A percentile compares a stretch with the other conserved stretches of the same genome.
Evolutionary conservation across 352 stramenopile species (phyloP).

Genomic region (Globisporangium recalcitrans): DNA sequence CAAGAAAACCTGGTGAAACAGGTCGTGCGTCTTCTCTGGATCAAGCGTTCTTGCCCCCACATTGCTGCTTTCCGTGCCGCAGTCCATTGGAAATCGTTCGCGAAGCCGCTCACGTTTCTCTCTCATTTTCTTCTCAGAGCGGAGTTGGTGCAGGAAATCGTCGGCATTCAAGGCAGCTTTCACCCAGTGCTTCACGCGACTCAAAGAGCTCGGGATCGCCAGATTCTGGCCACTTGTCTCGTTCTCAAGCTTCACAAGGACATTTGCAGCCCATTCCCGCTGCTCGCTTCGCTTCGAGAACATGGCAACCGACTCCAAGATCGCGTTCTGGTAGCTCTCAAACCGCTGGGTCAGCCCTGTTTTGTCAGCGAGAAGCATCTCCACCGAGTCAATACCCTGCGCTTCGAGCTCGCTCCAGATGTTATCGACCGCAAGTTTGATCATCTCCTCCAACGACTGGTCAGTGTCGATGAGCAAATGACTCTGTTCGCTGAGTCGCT

Average conservation of each 20-base stretch:
- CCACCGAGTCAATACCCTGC: constrained; percentile 20
- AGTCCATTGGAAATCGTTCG: constrained; percentile 13
- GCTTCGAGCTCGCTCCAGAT: constrained; percentile 29
- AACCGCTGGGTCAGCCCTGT: constrained; percentile 20
- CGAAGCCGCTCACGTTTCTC: constrained; percentile 28
- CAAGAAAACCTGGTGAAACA: constrained; percentile 4
- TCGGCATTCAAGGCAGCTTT: constrained; percentile 21
- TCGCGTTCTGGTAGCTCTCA: constrained; percentile 21
- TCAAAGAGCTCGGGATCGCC: constrained; percentile 18
- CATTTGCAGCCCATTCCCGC: constrained; percentile 22
- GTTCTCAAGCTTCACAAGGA: constrained; percentile 9
- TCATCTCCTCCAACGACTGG: constrained; percentile 18
- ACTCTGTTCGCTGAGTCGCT: not conserved
- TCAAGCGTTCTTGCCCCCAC: constrained; percentile 1
- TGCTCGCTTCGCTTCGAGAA: constrained; percentile 28
- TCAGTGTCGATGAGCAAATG: not conserved
- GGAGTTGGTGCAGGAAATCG: constrained; percentile 25
- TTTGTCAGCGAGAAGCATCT: constrained; percentile 18
- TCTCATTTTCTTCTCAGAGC: constrained; percentile 21
- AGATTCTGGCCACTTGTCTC: not conserved
- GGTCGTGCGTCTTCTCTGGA: not conserved
- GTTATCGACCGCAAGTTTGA: constrained; percentile 18
- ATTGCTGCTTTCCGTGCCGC: not conserved
- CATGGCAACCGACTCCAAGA: constrained; percentile 25
- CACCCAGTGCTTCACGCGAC: constrained; percentile 25